phyloP scores from a whole-genome alignment of 208 protist genomes.

The Trypanosoma cruzi region DNA sequence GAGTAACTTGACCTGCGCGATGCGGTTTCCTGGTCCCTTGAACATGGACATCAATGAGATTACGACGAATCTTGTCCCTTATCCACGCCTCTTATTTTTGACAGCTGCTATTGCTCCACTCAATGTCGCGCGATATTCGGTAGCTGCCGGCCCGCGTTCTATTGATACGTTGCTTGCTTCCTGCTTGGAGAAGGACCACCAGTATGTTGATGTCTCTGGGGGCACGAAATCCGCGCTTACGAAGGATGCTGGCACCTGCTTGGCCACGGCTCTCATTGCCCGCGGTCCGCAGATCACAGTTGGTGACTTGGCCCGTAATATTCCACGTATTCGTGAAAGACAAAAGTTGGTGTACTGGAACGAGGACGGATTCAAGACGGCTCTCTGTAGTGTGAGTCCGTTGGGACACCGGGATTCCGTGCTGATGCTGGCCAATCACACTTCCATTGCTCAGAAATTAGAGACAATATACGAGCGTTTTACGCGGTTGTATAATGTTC shows the following conservation, averaged over 20 bases:
- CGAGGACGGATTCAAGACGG: slow-evolving; percentile 97
- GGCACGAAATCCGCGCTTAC: slow-evolving; percentile 21
- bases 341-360: slow-evolving; percentile 95
- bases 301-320: slow-evolving; percentile 92
- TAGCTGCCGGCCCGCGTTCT: slow-evolving; percentile 48
- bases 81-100: slow-evolving; percentile 93
- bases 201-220: slow-evolving; percentile 77
- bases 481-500: slow-evolving; percentile 89
- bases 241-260: slow-evolving; percentile 49
- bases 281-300: slow-evolving; percentile 93
- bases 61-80: slow-evolving; percentile 97
- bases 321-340: slow-evolving; percentile 73
- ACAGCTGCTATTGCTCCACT: slow-evolving; percentile 92
- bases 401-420: slow-evolving; percentile 91
- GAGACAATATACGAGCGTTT: slow-evolving; percentile 81
- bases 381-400: slow-evolving; percentile 92
- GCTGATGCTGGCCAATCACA: slow-evolving; percentile 94
- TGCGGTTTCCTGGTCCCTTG: slow-evolving; percentile 94
- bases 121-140: slow-evolving; percentile 56
- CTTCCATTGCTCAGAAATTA: slow-evolving; percentile 84
- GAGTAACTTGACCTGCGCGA: slow-evolving; percentile 94
- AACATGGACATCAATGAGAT: slow-evolving; percentile 98
- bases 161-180: slow-evolving; percentile 91
- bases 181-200: slow-evolving; percentile 83
- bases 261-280: slow-evolving; percentile 92